Evolutionary conservation across 2,329 filamentous ascomycete species (phyloP).

Genomic region (Aspergillus jensenii): DNA sequence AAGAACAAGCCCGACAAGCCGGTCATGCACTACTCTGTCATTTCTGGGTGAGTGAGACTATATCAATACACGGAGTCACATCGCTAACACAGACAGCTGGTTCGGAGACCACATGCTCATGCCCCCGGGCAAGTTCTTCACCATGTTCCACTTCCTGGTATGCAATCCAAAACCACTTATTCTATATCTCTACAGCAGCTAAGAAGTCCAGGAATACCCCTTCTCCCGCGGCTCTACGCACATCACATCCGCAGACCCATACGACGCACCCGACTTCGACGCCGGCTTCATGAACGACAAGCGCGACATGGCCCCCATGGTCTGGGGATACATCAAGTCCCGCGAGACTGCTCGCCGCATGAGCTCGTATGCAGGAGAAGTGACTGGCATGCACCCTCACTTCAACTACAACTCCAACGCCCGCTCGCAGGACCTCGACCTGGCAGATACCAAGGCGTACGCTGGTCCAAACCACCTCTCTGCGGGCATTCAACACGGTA

Average conservation of each 20-base stretch:
- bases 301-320: conserved; percentile 80
- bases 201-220: conserved; percentile 59
- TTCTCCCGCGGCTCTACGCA: conserved; percentile 72
- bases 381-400: conserved; percentile 66
- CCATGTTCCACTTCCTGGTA: conserved; percentile 75
- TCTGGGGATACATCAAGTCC: conserved; percentile 82
- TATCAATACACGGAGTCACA: background rate
- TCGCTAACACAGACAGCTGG: conserved; percentile 27
- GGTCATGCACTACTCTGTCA: conserved; percentile 81
- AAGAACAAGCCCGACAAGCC: conserved; percentile 83
- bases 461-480: conserved; percentile 71
- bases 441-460: conserved; percentile 72
- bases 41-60: conserved; percentile 51
- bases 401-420: conserved; percentile 70
- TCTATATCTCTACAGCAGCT: background rate
- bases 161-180: background rate
- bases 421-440: conserved; percentile 69
- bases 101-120: conserved; percentile 56
- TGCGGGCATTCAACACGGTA: conserved; percentile 71
- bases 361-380: conserved; percentile 75
- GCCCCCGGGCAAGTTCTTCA: conserved; percentile 77
- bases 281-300: conserved; percentile 84
- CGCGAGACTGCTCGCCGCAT: conserved; percentile 77
- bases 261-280: conserved; percentile 75
- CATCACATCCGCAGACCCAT: conserved; percentile 70